These are phyloP conservation scores for Jaapia argillacea DNA, from an alignment of 768 basidiomycete species.

Conservation along the genomic window DNA sequence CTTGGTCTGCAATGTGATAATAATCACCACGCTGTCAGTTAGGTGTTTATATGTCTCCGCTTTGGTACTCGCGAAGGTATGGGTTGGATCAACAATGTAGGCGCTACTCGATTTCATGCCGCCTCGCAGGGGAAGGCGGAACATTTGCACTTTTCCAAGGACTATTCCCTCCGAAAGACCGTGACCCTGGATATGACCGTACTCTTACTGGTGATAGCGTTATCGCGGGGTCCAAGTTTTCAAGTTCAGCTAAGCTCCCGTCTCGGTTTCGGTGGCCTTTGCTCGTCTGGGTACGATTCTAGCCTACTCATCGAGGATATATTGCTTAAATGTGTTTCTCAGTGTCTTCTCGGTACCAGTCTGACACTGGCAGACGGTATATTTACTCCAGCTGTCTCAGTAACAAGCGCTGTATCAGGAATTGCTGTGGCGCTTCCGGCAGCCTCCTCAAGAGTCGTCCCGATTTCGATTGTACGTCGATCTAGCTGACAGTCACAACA, in stretches of 20 bases:
- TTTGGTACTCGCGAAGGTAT: slow-evolving; percentile 44
- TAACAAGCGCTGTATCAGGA: slow-evolving; percentile 60
- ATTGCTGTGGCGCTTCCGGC: slow-evolving; percentile 49
- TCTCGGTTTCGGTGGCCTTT: slow-evolving; percentile 36
- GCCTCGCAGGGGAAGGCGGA: slow-evolving; percentile 48
- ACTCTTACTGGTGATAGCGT: slow-evolving; percentile 41
- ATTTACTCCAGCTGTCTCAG: slow-evolving; percentile 60
- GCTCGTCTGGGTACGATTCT: slow-evolving; percentile 36
- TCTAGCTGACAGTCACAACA: not conserved
- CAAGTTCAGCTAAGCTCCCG: slow-evolving; percentile 10
- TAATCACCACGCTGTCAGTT: too few relatives aligned
- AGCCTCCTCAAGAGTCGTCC: slow-evolving; percentile 34
- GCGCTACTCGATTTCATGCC: not conserved
- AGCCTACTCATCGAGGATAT: not conserved
- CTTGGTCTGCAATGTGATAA: too few relatives aligned
- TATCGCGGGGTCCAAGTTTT: slow-evolving; percentile 5
- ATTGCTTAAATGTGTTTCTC: not conserved
- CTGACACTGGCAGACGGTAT: slow-evolving; percentile 62
- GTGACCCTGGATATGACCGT: slow-evolving; percentile 38
- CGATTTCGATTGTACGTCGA: slow-evolving; percentile 45
- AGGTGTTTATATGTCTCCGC: slow-evolving; percentile 39
- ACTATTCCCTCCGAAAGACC: slow-evolving; percentile 39
- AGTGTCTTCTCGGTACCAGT: slow-evolving; percentile 57
- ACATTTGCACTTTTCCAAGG: slow-evolving; percentile 55
- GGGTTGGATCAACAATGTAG: not conserved